Evolutionary conservation across 1,284 basidiomycete species (phyloP), one percentile per base, ranked within the genome.

Genomic region (Cutaneotrichosporon daszewskae): DNA sequence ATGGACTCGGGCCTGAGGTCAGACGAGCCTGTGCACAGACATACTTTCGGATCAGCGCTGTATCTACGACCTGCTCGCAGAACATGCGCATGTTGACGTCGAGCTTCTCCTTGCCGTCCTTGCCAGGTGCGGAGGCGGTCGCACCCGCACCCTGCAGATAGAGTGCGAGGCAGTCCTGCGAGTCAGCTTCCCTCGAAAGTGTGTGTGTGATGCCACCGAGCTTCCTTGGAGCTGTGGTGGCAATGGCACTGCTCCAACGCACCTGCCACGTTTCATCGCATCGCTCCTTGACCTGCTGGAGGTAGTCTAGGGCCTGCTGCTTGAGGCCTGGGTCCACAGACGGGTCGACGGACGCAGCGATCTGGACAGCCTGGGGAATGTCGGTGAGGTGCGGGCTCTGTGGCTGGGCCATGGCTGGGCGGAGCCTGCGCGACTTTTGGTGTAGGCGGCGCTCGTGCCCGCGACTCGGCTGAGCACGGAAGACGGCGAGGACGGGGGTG

Each of bases 251-350:
- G 9, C 11, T 24, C 23, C 8, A 6, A 54, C 69, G 47, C 42
- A 70, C 69, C 62, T 71, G 68, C 70, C 70, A 72, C 22, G 70
- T 72, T 54, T 71, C 68, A 36, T 70, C 66, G 38, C 61, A 64
- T 17, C 66, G 52, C 38, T 66, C 57, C 40, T 58, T 66, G 57
- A 72, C 70, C 49, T 72, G 65, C 18, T 52, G 54, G 20, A 72
- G 57, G 39, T 72, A 72, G 40, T 64, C 66, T 23, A 72, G 54
- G 0, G 70, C 70, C 51, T 71, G 65, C 40, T 65, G 59, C 40
- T 67, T 67, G 46, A 72, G 54, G 5, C 50, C 55, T 9, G 58
- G 51, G 40, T 68, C 60, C 11, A 67, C 53, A 6, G 40, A 50
- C 5, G 60, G 57, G 45, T 68, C 68, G 23, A 51, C 49, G 39